phyloP scores from a whole-genome alignment of 306 rosid species.

The Cicer arietinum region DNA sequence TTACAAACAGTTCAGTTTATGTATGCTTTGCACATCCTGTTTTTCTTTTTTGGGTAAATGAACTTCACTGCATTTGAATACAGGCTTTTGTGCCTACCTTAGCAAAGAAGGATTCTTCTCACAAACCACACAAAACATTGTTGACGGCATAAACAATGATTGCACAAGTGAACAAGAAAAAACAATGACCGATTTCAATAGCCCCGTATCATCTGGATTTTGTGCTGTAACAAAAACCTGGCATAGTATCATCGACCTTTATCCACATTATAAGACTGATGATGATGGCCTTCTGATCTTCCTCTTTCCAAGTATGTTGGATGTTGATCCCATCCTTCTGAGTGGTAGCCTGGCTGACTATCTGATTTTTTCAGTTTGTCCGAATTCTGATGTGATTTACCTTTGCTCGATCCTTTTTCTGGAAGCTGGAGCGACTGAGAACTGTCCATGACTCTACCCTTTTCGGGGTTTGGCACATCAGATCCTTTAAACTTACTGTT shows the following conservation, averaged over 20 bases:
- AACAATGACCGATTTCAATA: constrained; percentile 28
- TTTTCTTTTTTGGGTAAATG: constrained; percentile 32
- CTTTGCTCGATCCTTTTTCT: constrained; percentile 48
- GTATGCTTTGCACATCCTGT: constrained; percentile 44
- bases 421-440: constrained; percentile 37
- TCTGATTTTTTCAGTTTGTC: constrained; percentile 63
- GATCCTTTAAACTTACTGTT: constrained; percentile 44
- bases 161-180: constrained; percentile 17
- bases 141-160: constrained; percentile 44
- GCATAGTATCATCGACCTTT: constrained; percentile 54
- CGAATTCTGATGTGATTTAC: constrained; percentile 47
- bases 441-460: constrained; percentile 43
- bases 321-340: constrained; percentile 56
- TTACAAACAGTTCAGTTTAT: constrained; percentile 44
- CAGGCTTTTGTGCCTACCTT: constrained; percentile 41
- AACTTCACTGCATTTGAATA: constrained; percentile 14
- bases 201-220: constrained; percentile 46
- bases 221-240: constrained; percentile 36
- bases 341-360: constrained; percentile 52
- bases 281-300: constrained; percentile 61
- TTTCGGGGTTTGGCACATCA: constrained; percentile 52
- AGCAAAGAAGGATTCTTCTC: constrained; percentile 42
- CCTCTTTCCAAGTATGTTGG: constrained; percentile 62
- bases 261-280: constrained; percentile 49
- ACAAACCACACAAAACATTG: constrained; percentile 42